Evolutionary conservation across 495 filamentous ascomycete genomes (phyloP).

Genomic region (Daldinia decipiens): DNA sequence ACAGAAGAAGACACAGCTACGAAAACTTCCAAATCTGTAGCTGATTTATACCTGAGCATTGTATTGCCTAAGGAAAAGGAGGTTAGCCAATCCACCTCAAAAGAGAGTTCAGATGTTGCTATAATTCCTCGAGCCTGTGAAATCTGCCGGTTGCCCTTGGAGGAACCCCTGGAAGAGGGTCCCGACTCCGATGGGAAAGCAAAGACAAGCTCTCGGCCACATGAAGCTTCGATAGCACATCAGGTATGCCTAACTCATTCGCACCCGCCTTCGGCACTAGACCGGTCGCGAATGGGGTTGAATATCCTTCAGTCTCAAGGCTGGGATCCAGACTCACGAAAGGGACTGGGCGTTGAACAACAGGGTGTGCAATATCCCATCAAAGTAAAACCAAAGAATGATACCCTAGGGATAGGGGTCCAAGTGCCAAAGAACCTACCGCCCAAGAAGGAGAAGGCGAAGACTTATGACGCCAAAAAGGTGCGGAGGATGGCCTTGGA

Average conservation of each 20-base stretch:
- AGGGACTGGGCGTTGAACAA: slow-evolving; percentile 74
- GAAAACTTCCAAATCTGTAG: slow-evolving; percentile 59
- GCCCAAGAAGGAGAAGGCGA: slow-evolving; percentile 60
- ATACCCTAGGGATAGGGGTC: slow-evolving; percentile 77
- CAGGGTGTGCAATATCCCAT: slow-evolving; percentile 82
- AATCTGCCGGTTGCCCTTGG: slow-evolving; percentile 52
- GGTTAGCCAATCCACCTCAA: slow-evolving; percentile 34
- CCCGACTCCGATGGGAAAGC: slow-evolving; percentile 25
- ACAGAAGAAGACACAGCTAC: slow-evolving; percentile 47
- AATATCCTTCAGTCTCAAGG: slow-evolving; percentile 79
- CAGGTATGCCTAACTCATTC: slow-evolving; percentile 84
- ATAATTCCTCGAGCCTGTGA: slow-evolving; percentile 41
- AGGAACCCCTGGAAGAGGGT: slow-evolving; percentile 39
- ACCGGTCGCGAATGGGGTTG: slow-evolving; percentile 81
- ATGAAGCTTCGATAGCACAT: slow-evolving; percentile 81
- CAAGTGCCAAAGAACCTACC: slow-evolving; percentile 53
- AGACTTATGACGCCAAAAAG: slow-evolving; percentile 76
- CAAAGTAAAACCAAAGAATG: slow-evolving; percentile 75
- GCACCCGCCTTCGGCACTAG: slow-evolving; percentile 83
- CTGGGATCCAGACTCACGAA: slow-evolving; percentile 85
- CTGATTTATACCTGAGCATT: slow-evolving; percentile 76
- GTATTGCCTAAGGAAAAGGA: slow-evolving; percentile 64
- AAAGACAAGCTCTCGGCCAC: slow-evolving; percentile 50
- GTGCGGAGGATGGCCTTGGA: slow-evolving; percentile 67
- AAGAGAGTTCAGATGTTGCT: slow-evolving; percentile 26